Evolutionary conservation across 2,329 filamentous ascomycete species (phyloP), one percentile per base, ranked within the genome.

Genomic region (Xylaria hypoxylon): DNA sequence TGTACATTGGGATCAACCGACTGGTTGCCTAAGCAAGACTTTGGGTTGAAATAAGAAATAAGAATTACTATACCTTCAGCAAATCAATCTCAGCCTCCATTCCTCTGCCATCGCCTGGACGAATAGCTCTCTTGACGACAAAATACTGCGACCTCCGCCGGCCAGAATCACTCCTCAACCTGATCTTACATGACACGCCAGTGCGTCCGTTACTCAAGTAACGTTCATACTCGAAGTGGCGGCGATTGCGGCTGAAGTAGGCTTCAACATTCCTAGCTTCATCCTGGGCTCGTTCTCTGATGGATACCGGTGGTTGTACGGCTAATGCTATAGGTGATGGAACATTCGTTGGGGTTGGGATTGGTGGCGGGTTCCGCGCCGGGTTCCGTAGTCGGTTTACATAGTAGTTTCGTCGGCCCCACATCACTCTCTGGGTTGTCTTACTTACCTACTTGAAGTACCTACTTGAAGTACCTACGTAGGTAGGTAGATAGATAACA

Each of bases 161-260:
- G 3, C 24, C 38, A 11, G 26, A 3, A 10, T 33, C n/a, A n/a
- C 28, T 48, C 22, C 5, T 59, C 31, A 50, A 15, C 31, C 31
- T 59, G 10, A 59, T 11, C 44, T 35, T 48, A 38, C 56, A 59
- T n/a, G 44, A 59, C 17, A 59, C 44, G 5, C 56, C 56, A 1
- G 42, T 38, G 28, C 26, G 3, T 5, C 44, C 44, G 28, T 59
- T 48, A 17, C 26, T 48, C 8, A 59, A 44, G 38, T 38, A 59
- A 6, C 44, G n/a, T 5, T 24, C n/a, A 11, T 33, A 59, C 56
- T 59, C 56, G 19, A 59, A 38, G 2, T 26, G 28, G 1, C 28
- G 11, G 10, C 26, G 2, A 19, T 59, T 6, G n/a, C 31, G 56
- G 10, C 26, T 17, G 26, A 59, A 59, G 28, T 26, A 38, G 2